Percentiles rank a stretch among this genome's conserved stretches.
Evolutionary conservation across 1,284 basidiomycete species (phyloP).

Genomic region (Rugosomyces carneus): DNA sequence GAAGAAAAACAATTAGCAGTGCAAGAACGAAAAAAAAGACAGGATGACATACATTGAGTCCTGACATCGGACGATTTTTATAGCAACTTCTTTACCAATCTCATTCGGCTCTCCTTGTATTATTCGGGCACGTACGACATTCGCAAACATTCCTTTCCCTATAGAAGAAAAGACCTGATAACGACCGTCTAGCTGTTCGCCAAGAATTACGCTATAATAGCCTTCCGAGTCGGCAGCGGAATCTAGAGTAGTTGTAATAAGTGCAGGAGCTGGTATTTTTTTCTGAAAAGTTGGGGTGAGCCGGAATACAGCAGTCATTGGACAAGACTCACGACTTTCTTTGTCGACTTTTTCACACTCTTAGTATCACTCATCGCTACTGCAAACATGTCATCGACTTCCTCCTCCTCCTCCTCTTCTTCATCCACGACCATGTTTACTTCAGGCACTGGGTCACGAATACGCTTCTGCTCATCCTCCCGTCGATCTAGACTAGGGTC

Average conservation of each 20-base stretch:
- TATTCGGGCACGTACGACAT: slow-evolving; percentile 88
- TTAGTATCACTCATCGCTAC: slow-evolving; percentile 50
- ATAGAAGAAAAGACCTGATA: slow-evolving; percentile 95
- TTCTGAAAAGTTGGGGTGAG: slow-evolving; percentile 22
- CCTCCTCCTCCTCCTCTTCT: slow-evolving; percentile 59
- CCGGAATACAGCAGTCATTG: no score
- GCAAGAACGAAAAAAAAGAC: slow-evolving; percentile 1
- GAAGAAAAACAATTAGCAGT: not conserved
- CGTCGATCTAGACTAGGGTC: slow-evolving; percentile 81
- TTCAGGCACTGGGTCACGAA: slow-evolving; percentile 31
- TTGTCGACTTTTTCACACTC: slow-evolving; percentile 52
- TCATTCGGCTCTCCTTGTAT: slow-evolving; percentile 65
- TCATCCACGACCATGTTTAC: slow-evolving; percentile 38
- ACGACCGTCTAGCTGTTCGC: slow-evolving; percentile 90
- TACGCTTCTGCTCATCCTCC: slow-evolving; percentile 72
- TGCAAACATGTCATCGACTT: slow-evolving; percentile 88
- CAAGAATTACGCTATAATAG: slow-evolving; percentile 92
- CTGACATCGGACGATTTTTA: slow-evolving; percentile 95
- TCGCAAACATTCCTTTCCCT: slow-evolving; percentile 98
- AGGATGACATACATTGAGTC: slow-evolving; percentile 82
- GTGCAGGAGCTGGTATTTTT: slow-evolving; percentile 52
- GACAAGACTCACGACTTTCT: slow-evolving; percentile 51
- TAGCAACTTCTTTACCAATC: slow-evolving; percentile 83
- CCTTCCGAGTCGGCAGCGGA: slow-evolving; percentile 86
- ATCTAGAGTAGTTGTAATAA: slow-evolving; percentile 67